Evolutionary conservation across 805 yeast species (phyloP).

Genomic region (Candida alai): DNA sequence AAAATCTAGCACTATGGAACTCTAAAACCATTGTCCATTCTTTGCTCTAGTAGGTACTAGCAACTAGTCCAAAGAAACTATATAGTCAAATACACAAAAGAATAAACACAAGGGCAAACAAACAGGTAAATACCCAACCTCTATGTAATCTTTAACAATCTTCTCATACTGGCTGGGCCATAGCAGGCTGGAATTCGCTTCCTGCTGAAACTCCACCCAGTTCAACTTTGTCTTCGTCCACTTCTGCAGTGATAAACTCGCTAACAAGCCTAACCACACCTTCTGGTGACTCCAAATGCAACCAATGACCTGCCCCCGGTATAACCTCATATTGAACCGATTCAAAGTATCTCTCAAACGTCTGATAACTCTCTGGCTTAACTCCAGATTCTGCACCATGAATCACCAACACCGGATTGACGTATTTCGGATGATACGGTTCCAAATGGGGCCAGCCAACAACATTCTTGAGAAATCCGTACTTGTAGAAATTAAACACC

Average conservation of each 20-base stretch:
- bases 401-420: conserved; percentile 39
- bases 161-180: too few species aligned
- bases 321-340: conserved; percentile 16
- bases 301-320: conserved; percentile 38
- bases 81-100: too few species aligned
- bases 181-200: too few species aligned
- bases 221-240: too few species aligned
- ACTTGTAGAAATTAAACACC: conserved; percentile 19
- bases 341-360: conserved; percentile 26
- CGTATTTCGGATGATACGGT: conserved; percentile 13
- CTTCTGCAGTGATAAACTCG: conserved; percentile 9
- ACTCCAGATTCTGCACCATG: conserved; percentile 42
- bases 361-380: conserved; percentile 20
- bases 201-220: too few species aligned
- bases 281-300: conserved; percentile 38
- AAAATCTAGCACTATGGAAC: too few species aligned
- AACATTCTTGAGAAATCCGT: conserved; percentile 13
- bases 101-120: too few species aligned
- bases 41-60: too few species aligned
- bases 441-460: conserved; percentile 24
- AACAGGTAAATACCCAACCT: too few species aligned
- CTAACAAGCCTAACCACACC: conserved; percentile 17
- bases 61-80: too few species aligned
- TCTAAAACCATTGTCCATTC: too few species aligned
- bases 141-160: too few species aligned